Evolutionary conservation across 73 alveolate species (phyloP), one percentile per base, ranked within the genome.

Genomic region (Paramecium tetraurelia): DNA sequence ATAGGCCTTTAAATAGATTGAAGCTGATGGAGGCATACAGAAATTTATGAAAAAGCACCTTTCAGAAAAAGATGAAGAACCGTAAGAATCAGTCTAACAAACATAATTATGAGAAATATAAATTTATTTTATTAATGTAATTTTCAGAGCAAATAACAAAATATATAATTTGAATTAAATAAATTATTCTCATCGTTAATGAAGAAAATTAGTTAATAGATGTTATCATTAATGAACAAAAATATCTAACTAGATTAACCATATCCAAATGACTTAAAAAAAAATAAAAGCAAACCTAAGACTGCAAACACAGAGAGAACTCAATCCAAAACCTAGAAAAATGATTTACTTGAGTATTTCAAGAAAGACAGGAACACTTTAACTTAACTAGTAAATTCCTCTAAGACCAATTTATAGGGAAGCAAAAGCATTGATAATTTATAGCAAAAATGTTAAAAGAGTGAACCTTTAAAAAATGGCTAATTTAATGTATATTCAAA

Each of bases 241-340:
- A 63, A 63, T 63, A 63, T 1, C 27, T 7, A 22, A 12, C 46
- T 5, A 63, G 84, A 63, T 3, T 63, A 27, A 63, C 44, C 84
- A 63, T 27, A 22, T 7, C 6, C 20, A 11, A 33, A 31, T 20
- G 84, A 63, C 46, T 9, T 7, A 16, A 63, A 63, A 63, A 63
- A 63, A 31, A 31, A 27, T 10, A 27, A 63, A 63, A 27, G 84
- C 6, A 72, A 38, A 38, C 57, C 90, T 80, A 44, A 24, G 29
- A 22, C 33, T 20, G 90, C 90, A 4, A 80, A 80, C 12, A 80
- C 90, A 38, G 90, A 80, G 24, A 80, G 90, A 12, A 71, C 90
- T 40, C 10, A 33, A 80, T 80, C 90, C 2, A 80, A 80, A 16
- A 41, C 21, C 0, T 20, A 29, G 22, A 44, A 80, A 24, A 22